Conservation (phyloP, 2,329 filamentous ascomycete species). For the Lizonia empirigonia region DNA sequence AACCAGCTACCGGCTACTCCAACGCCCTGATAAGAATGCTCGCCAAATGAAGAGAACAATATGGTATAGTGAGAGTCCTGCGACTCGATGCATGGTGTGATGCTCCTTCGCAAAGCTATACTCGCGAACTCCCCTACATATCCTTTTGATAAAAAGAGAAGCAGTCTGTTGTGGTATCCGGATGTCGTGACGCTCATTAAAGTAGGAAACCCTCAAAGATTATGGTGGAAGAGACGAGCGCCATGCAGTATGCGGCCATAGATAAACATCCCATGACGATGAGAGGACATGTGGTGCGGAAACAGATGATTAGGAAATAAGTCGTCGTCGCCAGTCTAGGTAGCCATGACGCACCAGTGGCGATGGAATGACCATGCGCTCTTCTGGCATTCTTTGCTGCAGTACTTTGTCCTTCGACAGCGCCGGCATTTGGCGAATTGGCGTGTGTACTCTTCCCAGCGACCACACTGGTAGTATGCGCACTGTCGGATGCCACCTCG, state of each 20-base stretch:
- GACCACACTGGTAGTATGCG: slow-evolving; percentile 96
- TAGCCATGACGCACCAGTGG: slow-evolving; percentile 91
- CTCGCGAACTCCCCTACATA: slow-evolving; percentile 35
- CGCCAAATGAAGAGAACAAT: slow-evolving; percentile 28
- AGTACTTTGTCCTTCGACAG: slow-evolving; percentile 96
- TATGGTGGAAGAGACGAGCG: slow-evolving; percentile 41
- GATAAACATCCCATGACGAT: slow-evolving; percentile 39
- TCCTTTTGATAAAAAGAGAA: slow-evolving; percentile 33
- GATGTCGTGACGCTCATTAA: slow-evolving; percentile 49
- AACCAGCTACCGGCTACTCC: slow-evolving; percentile 20
- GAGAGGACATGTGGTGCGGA: slow-evolving; percentile 27
- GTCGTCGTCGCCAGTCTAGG: slow-evolving; percentile 37
- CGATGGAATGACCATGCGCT: slow-evolving; percentile 98
- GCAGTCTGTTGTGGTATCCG: slow-evolving; percentile 47
- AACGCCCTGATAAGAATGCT: slow-evolving; percentile 28
- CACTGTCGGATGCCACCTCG: slow-evolving; percentile 94
- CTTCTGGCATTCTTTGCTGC: slow-evolving; percentile 99
- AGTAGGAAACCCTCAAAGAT: slow-evolving; percentile 43
- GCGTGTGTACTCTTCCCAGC: slow-evolving; percentile 95
- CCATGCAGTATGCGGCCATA: slow-evolving; percentile 51
- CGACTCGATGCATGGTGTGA: slow-evolving; percentile 17
- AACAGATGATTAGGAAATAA: slow-evolving; percentile 32
- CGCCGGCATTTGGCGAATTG: slow-evolving; percentile 98
- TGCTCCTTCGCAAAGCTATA: slow-evolving; percentile 23
- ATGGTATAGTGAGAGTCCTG: slow-evolving; percentile 36